phyloP scores from a whole-genome alignment of 768 basidiomycete genomes.

The Lactifluus rugatus region DNA sequence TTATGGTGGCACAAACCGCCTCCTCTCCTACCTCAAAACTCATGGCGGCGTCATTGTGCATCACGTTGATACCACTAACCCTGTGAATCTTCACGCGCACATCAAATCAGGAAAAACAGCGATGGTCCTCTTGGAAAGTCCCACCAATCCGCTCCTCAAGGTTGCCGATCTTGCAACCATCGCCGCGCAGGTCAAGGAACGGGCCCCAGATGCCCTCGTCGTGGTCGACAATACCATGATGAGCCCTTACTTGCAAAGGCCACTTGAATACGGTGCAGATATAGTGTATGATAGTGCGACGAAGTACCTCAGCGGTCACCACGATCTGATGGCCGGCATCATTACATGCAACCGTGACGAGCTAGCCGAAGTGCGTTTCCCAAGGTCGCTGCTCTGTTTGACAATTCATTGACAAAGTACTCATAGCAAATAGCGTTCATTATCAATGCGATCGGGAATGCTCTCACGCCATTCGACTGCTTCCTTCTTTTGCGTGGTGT shows the following conservation, averaged over 20 bases:
- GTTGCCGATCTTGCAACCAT: constrained; percentile 85
- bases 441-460: constrained; percentile 92
- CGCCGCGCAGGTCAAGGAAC: constrained; percentile 72
- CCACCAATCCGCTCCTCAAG: constrained; percentile 95
- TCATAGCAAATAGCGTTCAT: constrained; percentile 76
- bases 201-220: constrained; percentile 68
- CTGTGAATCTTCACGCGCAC: constrained; percentile 48
- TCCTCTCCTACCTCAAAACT: constrained; percentile 78
- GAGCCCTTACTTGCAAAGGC: constrained; percentile 95
- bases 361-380: constrained; percentile 57
- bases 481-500: constrained; percentile 93
- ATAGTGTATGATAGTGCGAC: constrained; percentile 97
- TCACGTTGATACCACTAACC: constrained; percentile 87
- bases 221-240: constrained; percentile 99
- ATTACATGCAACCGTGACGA: constrained; percentile 90
- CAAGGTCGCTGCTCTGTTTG: constrained; percentile 9
- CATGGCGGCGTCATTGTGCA: constrained; percentile 85
- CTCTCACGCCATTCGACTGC: constrained; percentile 88
- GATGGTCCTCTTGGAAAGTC: constrained; percentile 96
- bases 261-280: constrained; percentile 92
- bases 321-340: constrained; percentile 98
- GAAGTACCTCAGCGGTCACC: constrained; percentile 96
- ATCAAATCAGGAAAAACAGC: constrained; percentile 68
- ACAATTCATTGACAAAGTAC: neutral
- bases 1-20: constrained; percentile 95